Base-by-base conservation (phyloP, 192 early-diverging fungal genomes). In the Backusella luteola region DNA sequence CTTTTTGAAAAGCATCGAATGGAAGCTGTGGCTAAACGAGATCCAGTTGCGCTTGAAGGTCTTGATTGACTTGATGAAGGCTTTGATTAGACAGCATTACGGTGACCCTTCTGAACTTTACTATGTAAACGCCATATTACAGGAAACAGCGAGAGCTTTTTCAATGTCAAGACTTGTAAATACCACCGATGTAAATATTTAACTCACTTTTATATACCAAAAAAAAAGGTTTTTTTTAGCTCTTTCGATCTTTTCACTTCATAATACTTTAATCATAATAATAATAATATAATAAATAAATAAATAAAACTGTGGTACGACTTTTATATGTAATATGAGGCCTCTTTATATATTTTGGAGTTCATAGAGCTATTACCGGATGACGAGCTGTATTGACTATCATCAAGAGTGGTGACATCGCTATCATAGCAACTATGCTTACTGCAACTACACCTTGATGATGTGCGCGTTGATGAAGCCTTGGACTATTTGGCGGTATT, bases 151-250 rank as follows among this genome's bases (percentile, higher is more conserved):
- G 29, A 29, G 56, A 32, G 56, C 26, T 11, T 63, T 63, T 63
- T 63, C 56, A 63, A 63, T 63, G 56, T 63, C 56, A 63, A 63
- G 56, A 63, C 56, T 63, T 63, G 56, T 63, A 63, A 63, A 63
- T 63, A 63, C 11, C 21, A 63, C 23, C 29, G 3, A 29, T 63
- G 56, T 63, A 63, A 63, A 63, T 63, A 63, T 11, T 63, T 63
- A 29, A 29, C 4, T 2, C 9, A 12, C 2, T 56, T 56, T 23
- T 29, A 29, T 63, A 63, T 63, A 63, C 56, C 56, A 59, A 59
- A 59, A 49, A 32, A 32, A 2, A 1, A 4, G 3, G 2, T 39
- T 39, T 44, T 3, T 14, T 3, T 17, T 44, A 32, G 32, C 14
- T 14, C 42, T 14, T 44, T 44, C 42, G 15, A 3, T 44, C 42